Conservation (phyloP, 2,329 filamentous ascomycete genomes). For the Lasiodiplodia sp. region DNA sequence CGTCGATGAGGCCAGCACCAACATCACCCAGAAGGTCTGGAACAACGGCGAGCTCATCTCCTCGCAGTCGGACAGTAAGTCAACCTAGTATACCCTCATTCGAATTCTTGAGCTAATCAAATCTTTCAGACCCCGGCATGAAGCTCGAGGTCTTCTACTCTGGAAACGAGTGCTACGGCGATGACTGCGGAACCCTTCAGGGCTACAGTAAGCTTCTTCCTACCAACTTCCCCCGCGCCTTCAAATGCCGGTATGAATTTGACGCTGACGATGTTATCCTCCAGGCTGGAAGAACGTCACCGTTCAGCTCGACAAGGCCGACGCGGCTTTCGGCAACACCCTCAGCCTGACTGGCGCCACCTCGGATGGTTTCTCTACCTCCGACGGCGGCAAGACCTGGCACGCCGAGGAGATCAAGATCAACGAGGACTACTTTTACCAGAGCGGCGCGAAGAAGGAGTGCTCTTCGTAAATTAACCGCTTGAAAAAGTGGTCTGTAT, state of each 20-base stretch:
- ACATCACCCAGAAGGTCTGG: constrained; percentile 30
- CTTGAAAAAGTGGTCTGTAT: no score
- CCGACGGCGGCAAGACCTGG: constrained; percentile 33
- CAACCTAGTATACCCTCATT: no score
- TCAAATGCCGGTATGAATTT: background rate
- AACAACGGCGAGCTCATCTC: constrained; percentile 30
- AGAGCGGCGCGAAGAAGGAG: constrained; percentile 11
- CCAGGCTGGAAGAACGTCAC: constrained; percentile 31
- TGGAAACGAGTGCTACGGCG: constrained; percentile 31
- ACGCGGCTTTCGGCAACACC: constrained; percentile 26
- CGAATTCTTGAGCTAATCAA: background rate
- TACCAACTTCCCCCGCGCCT: background rate
- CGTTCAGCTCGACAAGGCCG: constrained; percentile 29
- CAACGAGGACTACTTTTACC: constrained; percentile 30
- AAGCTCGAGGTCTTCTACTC: constrained; percentile 37
- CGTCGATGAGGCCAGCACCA: constrained; percentile 22
- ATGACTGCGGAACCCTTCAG: constrained; percentile 28
- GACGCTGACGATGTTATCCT: background rate
- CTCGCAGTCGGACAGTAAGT: constrained; percentile 26
- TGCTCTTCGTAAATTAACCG: constrained; percentile 5
- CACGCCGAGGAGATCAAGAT: constrained; percentile 32
- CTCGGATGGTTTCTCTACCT: constrained; percentile 27
- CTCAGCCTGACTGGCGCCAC: constrained; percentile 27
- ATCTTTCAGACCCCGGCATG: constrained; percentile 24
- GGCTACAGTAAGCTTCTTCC: constrained; percentile 19